These are phyloP conservation scores for Spathaspora sp. DNA, from an alignment of 805 yeast genomes.

Conservation along the genomic window DNA sequence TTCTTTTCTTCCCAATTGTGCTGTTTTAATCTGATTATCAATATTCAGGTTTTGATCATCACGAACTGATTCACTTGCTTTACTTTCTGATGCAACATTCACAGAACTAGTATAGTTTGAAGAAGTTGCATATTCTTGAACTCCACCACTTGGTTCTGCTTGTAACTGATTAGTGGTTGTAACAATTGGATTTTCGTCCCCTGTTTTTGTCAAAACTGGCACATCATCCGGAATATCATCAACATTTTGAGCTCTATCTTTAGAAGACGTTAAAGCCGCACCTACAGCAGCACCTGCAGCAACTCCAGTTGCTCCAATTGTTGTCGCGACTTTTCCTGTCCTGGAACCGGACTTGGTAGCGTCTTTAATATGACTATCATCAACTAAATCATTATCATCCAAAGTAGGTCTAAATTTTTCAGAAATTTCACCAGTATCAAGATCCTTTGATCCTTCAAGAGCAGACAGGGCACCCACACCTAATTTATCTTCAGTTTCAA, in stretches of 20 bases:
- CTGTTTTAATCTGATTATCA: slow-evolving; percentile 2
- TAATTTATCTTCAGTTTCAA: not conserved
- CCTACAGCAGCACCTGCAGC: slow-evolving; percentile 15
- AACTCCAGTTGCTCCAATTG: slow-evolving; percentile 9
- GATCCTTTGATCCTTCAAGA: not conserved
- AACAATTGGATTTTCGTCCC: not conserved
- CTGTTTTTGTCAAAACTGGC: not conserved
- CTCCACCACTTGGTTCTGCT: not conserved
- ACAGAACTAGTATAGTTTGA: not conserved
- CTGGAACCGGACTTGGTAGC: not conserved
- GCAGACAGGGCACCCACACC: not conserved
- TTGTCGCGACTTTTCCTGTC: not conserved
- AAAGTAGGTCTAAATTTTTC: not conserved
- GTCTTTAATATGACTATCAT: not conserved
- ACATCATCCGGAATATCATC: not conserved
- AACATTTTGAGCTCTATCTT: not conserved
- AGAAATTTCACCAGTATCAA: not conserved
- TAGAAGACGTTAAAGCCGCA: slow-evolving; percentile 7
- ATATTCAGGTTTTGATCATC: not conserved
- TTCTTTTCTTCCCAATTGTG: slow-evolving; percentile 2
- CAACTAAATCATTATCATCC: not conserved
- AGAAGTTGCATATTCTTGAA: not conserved
- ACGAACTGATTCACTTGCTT: not conserved
- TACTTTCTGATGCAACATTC: not conserved
- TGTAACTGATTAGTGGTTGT: not conserved